Conservation (phyloP, 768 basidiomycete genomes). For the Suillus luteus region DNA sequence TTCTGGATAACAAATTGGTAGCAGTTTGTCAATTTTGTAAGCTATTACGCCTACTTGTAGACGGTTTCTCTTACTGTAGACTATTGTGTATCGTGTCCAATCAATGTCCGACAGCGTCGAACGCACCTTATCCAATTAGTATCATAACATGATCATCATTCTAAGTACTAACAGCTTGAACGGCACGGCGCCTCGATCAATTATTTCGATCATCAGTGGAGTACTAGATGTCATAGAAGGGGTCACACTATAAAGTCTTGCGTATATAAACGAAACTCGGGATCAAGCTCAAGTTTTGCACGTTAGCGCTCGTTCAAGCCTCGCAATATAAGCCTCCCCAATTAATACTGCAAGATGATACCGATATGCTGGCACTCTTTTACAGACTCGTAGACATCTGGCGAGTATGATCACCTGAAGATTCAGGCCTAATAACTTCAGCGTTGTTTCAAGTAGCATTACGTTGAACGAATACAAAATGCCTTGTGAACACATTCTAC, state of each 20-base stretch:
- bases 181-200: no score
- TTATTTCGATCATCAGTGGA: no score
- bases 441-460: not conserved
- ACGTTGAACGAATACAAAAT: slow-evolving; percentile 11
- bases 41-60: not conserved
- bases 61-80: not conserved
- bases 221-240: no score
- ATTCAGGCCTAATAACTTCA: not conserved
- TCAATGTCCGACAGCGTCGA: no score
- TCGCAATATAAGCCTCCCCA: not conserved
- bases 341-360: not conserved
- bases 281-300: no score
- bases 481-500: not conserved
- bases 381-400: not conserved
- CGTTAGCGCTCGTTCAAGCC: not conserved
- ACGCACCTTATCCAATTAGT: no score
- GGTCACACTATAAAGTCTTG: no score
- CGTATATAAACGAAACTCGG: no score
- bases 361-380: not conserved
- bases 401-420: not conserved
- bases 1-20: not conserved
- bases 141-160: no score
- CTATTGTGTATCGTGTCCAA: not conserved
- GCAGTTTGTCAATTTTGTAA: not conserved
- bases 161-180: no score